phyloP scores from a whole-genome alignment of 768 basidiomycete species.

The Pisolithus albus region DNA sequence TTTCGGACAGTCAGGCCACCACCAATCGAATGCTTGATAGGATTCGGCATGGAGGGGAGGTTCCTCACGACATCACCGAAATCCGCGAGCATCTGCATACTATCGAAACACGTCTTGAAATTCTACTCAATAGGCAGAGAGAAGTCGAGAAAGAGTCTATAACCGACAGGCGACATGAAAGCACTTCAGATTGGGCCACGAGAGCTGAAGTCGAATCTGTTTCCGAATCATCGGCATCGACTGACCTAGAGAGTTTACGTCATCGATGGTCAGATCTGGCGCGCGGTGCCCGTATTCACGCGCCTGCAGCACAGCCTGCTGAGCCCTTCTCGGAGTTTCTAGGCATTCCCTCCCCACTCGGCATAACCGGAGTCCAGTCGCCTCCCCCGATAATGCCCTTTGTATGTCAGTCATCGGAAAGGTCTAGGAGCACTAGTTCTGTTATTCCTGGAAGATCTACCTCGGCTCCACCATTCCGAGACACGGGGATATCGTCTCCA shows the following conservation, averaged over 20 bases:
- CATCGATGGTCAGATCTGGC: constrained; percentile 23
- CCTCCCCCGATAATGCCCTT: constrained; percentile 53
- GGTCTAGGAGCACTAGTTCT: constrained; percentile 40
- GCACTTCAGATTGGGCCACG: constrained; percentile 9
- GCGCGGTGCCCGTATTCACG: constrained; percentile 33
- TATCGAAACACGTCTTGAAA: constrained; percentile 21
- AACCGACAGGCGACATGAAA: constrained; percentile 13
- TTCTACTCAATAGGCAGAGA: constrained; percentile 2
- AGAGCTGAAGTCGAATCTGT: constrained; percentile 18
- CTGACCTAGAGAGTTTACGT: constrained; percentile 20
- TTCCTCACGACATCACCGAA: constrained; percentile 36
- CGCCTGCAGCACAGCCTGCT: constrained; percentile 35
- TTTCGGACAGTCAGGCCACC: constrained; percentile 57
- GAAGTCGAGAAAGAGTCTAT: constrained; percentile 7
- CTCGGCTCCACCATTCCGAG: constrained; percentile 23
- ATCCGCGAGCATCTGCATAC: constrained; percentile 23
- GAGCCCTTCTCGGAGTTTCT: constrained; percentile 55
- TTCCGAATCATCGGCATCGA: constrained; percentile 22
- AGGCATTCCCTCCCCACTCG: constrained; percentile 37
- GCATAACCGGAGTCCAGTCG: constrained; percentile 34
- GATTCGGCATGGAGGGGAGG: constrained; percentile 43
- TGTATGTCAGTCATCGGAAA: constrained; percentile 43
- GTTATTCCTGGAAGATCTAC: constrained; percentile 14
- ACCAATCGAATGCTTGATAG: constrained; percentile 59
- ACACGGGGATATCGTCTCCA: constrained; percentile 16